Base-by-base conservation (phyloP, 2,329 filamentous ascomycete species). In the Pseudocercospora cruenta region DNA sequence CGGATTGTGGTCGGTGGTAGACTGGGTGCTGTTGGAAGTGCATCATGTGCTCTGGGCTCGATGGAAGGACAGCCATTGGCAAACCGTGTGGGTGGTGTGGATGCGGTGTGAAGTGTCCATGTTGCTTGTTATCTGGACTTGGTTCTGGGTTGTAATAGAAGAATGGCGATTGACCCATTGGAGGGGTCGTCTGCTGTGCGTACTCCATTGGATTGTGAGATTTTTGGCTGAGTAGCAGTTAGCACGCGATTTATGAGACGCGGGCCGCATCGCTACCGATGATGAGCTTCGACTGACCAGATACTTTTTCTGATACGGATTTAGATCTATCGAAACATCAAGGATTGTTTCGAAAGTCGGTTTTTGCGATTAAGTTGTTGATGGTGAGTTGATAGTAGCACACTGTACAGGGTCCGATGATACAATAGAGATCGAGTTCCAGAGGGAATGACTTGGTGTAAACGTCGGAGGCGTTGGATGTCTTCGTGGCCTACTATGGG, bases 131-230 rank as follows among this genome's bases (percentile, higher is more conserved):
- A 78, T 93, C 90, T 69, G 88, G 84, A 78, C 87, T 89, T 70
- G 90, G 85, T 73, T 95, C 91, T 71, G 91, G 88, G 75, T 88
- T 90, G 84, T 94, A 96, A 85, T 94, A 95, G 86, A 91, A 94
- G 84, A 93, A 96, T 66, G 91, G 84, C 71, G 89, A 87, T 81
- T 91, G 90, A 68, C 86, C 88, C 84, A 91, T 74, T 39, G 75
- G 75, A 62, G 75, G 75, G 87, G 75, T 85, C 79, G 79, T 82
- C 80, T 72, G 81, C 70, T 65, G 80, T 77, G 76, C 64, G 73
- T 78, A 77, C 60, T 78, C 76, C 77, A 79, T 79, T 69, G 66
- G 67, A 51, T 63, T 47, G 49, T 55, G 59, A 49, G 45, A 43
- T 49, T 57, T 69, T 61, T 36, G 69, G 69, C 66, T 68, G 66